phyloP scores from a whole-genome alignment of 345 rosid genomes.

The Laguncularia racemosa region DNA sequence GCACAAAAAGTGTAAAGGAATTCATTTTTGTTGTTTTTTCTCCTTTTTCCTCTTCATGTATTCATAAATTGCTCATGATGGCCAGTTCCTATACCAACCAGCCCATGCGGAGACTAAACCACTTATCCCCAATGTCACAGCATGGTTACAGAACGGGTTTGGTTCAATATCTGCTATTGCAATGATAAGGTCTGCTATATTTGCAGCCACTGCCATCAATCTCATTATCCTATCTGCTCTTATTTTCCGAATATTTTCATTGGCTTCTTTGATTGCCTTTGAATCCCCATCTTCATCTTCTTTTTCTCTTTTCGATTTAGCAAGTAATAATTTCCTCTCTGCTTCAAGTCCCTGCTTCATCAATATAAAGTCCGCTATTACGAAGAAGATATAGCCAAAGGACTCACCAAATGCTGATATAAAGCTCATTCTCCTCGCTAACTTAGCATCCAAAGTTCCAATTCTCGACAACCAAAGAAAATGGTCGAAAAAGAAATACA shows the following conservation, averaged over 20 bases:
- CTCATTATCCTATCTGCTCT: constrained; percentile 68
- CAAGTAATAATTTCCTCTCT: constrained; percentile 30
- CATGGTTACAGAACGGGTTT: constrained; percentile 76
- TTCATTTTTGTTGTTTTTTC: no score
- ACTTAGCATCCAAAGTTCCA: constrained; percentile 56
- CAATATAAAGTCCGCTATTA: constrained; percentile 52
- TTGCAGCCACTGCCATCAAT: constrained; percentile 79
- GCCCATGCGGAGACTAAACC: constrained; percentile 98
- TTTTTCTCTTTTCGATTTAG: background rate
- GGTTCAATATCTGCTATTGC: constrained; percentile 84
- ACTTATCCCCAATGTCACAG: constrained; percentile 68
- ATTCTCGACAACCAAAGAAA: constrained; percentile 91
- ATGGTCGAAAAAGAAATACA: constrained; percentile 91
- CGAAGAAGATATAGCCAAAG: constrained; percentile 84
- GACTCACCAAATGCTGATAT: constrained; percentile 95
- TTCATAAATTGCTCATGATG: constrained; percentile 22
- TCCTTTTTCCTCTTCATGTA: no score
- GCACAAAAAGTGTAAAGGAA: no score
- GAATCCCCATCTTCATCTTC: constrained; percentile 20
- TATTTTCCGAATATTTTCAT: constrained; percentile 34
- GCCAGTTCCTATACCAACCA: constrained; percentile 99
- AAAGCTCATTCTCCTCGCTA: constrained; percentile 81
- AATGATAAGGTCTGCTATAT: constrained; percentile 78
- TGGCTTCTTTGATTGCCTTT: background rate
- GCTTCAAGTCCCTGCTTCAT: constrained; percentile 41